Percentiles rank a stretch among this genome's conserved stretches.
phyloP scores from a whole-genome alignment of 2,329 filamentous ascomycete genomes.

The Fusarium sp. region DNA sequence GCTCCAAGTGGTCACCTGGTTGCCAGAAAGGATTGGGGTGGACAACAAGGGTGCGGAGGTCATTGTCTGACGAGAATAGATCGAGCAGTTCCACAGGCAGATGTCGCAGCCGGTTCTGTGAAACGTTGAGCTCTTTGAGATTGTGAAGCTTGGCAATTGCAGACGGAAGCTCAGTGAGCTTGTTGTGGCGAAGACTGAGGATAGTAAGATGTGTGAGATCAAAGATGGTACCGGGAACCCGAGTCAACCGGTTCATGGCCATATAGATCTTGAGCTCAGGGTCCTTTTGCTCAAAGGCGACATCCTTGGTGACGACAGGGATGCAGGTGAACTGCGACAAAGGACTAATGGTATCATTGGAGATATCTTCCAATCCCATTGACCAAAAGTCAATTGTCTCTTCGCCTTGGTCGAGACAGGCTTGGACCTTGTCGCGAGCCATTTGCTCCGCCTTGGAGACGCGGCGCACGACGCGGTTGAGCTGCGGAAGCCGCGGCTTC shows the following conservation, averaged over 20 bases:
- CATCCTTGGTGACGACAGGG: constrained; percentile 65
- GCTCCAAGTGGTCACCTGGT: constrained; percentile 44
- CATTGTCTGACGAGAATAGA: constrained; percentile 60
- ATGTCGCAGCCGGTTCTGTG: constrained; percentile 70
- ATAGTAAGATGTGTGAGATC: constrained; percentile 71
- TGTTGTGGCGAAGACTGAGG: constrained; percentile 74
- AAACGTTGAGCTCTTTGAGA: constrained; percentile 73
- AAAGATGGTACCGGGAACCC: constrained; percentile 71
- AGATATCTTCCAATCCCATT: constrained; percentile 64
- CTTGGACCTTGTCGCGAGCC: constrained; percentile 60
- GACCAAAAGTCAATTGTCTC: constrained; percentile 73
- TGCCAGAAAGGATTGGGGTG: constrained; percentile 73
- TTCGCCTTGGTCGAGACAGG: constrained; percentile 67
- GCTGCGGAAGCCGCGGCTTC: constrained; percentile 53
- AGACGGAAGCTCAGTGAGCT: constrained; percentile 70
- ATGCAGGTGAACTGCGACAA: constrained; percentile 67
- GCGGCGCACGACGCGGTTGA: constrained; percentile 47
- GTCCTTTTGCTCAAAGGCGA: constrained; percentile 69
- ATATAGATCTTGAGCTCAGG: constrained; percentile 72
- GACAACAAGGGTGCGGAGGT: constrained; percentile 64
- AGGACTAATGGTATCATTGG: constrained; percentile 67
- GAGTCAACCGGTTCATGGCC: constrained; percentile 66
- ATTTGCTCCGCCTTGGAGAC: constrained; percentile 56
- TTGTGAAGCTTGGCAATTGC: constrained; percentile 68
- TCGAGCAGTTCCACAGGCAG: constrained; percentile 73